Base-by-base conservation (phyloP, 1,284 basidiomycete species). In the Taiwanofungus camphoratus region DNA sequence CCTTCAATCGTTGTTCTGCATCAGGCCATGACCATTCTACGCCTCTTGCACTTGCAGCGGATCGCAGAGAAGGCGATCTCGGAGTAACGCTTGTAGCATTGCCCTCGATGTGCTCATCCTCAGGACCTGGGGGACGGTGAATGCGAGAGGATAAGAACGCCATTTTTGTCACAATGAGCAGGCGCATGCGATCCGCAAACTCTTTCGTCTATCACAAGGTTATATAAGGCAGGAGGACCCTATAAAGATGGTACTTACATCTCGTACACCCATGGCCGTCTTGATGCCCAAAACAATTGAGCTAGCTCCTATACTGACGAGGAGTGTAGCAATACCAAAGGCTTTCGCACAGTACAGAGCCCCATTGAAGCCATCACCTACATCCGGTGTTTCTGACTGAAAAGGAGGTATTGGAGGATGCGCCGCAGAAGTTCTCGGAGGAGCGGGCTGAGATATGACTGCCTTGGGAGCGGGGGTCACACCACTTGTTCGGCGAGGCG, bases 171-270 rank as follows among this genome's bases (percentile, higher is more conserved):
- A 70, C 60, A 6, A 81, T 56, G 4, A 66, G 56, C 3, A 50
- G 43, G 13, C 76, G 74, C 74, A 79, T 77, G 37, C 62, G 61
- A 13, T 66, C 59, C 2, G 71, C 73, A 52, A 84, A 83, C 52
- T 82, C 74, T 41, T 69, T 56, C 0, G 73, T 73, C 80, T 83
- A n/a, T 44, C 18, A 26, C 20, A 32, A 21, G 1, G 8, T 29
- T 3, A 12, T 11, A 5, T 13, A 18, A 11, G 5, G 15, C 20
- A 35, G 20, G 29, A 36, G 22, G 9, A 19, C 15, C 15, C 18
- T 9, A 41, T 2, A 13, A 8, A 22, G 3, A 42, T 20, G 19
- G 24, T 5, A 64, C 69, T 31, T 39, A 74, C 72, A 41, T 67
- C 56, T 45, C 57, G 54, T 2, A 71, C 68, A 20, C 66, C 68